Base-by-base conservation (phyloP, 176 grass and related monocot genomes). In the Eleusine indica region DNA sequence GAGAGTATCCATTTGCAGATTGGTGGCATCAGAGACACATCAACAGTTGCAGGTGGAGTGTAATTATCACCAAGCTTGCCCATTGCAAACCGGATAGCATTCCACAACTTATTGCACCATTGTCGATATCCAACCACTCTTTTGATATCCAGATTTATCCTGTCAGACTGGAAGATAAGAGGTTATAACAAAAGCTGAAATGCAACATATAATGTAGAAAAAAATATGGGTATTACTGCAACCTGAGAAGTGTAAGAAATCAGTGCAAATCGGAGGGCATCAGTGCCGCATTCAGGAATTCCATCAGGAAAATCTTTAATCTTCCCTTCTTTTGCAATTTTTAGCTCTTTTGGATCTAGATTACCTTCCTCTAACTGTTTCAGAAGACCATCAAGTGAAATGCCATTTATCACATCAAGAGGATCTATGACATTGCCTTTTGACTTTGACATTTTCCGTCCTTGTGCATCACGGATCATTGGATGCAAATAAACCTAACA, bases 61-160 rank as follows among this genome's bases (percentile, higher is more conserved):
- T 94, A 97, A 77, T 89, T 6, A 78, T 91, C 90, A 67, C 95
- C 92, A 77, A 97, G 91, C 28, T 97, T 97, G 71, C 70, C 84
- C 92, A 94, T 94, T 4, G 95, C 88, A 87, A 97, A 97, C 40
- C 92, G 90, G 54, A 94, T 97, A 43, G 92, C 92, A 78, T 97
- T 97, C 95, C 95, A 97, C 42, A 97, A 87, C 63, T 97, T 97
- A 53, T 97, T 97, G 86, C 95, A 97, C 95, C 95, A 97, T 71
- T 94, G 90, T 14, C 92, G 74, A 18, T 94, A 97, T 6, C 92
- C 90, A 77, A 97, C 85, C 52, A 97, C 95, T 81, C 95, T 75
- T 76, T 88, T 84, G 77, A 97, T 93, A 89, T 97, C 95, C 48
- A 97, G 66, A 84, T 97, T 97, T 80, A 97, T 97, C 88, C 85